Base-by-base conservation (phyloP, 495 filamentous ascomycete genomes). In the Penicillium subrubescens region DNA sequence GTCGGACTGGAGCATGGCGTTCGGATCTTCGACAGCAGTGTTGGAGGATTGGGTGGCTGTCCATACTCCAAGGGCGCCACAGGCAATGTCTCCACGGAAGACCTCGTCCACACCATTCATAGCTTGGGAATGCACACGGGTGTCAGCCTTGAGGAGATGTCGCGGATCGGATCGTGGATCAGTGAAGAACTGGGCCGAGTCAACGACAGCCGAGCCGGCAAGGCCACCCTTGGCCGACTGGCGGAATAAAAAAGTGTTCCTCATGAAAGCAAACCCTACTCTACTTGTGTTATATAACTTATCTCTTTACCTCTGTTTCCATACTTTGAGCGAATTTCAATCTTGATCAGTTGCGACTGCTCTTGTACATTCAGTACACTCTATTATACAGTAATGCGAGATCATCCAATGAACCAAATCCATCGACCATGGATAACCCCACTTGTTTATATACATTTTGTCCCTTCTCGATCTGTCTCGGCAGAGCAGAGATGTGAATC, bases 61-160 rank as follows among this genome's bases (percentile, higher is more conserved):
- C 95, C 95, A 17, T 98, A 92, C 69, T 91, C 89, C 57, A 94
- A 93, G 54, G 95, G 95, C 0, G 95, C 95, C 14, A 97, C 95
- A 15, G 95, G 95, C 0, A 99, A 99, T 76, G 90, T 98, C 50
- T 87, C 92, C 12, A 97, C 94, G 2, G 95, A 99, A 74, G 93
- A 99, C 74, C 79, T 98, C 73, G 85, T 97, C 3, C 93, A 97
- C 76, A 95, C 92, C 23, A 71, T 97, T 63, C 90, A 98, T 70
- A 91, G 89, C 61, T 75, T 97, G 46, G 95, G 95, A 0, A 90
- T 92, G 83, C 86, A 90, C 53, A 97, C 94, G 0, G 95, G 95
- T 0, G 84, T 99, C 10, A 89, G 95, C 76, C 75, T 99, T 52
- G 92, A 94, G 71, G 85, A 88, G 60, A 83, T 97, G 77, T 86